Evolutionary conservation across 1,284 basidiomycete species (phyloP), one percentile per base, ranked within the genome.

Genomic region (Calocybe gambosa): DNA sequence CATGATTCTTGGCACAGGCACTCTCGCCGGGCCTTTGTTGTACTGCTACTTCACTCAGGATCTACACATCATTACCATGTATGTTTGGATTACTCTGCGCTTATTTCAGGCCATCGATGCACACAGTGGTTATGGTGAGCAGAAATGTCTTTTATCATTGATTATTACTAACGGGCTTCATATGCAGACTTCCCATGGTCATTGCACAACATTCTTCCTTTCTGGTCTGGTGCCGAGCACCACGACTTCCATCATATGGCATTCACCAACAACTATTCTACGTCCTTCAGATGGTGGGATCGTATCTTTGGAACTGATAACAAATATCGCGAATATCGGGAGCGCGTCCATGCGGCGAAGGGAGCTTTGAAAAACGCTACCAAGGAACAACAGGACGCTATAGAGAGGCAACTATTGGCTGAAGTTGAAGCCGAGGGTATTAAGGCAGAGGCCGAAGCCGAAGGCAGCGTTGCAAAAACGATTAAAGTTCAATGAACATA

Each of bases 191-290:
- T 96, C 78, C 93, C 93, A 3, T 95, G 92, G 93, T 95, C 91
- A n/a, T 75, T 99, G 52, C 87, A 93, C 60, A 85, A 95, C 74
- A 85, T 92, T 61, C 50, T 99, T 23, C 95, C 95, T 2, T 92
- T 98, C 79, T 99, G 95, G 95, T 92, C 93, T 19, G 95, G 96
- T 42, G 96, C 95, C 0, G 96, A 99, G 62, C 94, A 97, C 74
- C 94, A 97, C 67, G 94, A 93, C 63, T 94, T 91, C 79, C 92
- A 94, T 67, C 91, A 94, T 69, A 90, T 91, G 89, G 83, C 87
- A 1, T 90, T 90, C 70, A 80, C 80, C 46, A 90, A 90, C 75
- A 93, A 93, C 74, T 94, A 78, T 67, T 87, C 89, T 15, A 93
- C 92, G 25, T 89, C 85, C 13, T 95, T 95, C 82, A 80, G 92